These are phyloP conservation scores for Eucalyptus sp. DNA, from an alignment of 345 rosid genomes.

Conservation along the genomic window DNA sequence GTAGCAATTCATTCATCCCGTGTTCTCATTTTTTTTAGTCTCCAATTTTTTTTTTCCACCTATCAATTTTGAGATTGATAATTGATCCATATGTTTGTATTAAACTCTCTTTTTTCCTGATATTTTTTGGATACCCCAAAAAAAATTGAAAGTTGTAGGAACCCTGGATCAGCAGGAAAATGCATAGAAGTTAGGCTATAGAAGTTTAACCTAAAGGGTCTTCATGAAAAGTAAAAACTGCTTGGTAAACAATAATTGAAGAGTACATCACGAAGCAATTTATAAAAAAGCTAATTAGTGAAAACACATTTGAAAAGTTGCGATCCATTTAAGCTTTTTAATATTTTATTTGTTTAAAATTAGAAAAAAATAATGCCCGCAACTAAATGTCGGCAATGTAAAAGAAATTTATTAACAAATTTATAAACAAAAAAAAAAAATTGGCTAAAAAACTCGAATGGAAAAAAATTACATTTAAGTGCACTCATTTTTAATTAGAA, in stretches of 20 bases:
- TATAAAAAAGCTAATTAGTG: not conserved
- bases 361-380: not conserved
- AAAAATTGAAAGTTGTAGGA: not conserved
- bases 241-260: not conserved
- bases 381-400: not conserved
- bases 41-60: not conserved
- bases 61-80: not conserved
- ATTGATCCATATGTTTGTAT: not conserved
- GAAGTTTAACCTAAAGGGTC: not conserved
- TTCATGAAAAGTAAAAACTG: not conserved
- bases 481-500: not conserved
- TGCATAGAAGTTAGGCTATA: not conserved
- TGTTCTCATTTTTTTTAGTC: not conserved
- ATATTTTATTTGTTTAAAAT: too few relatives aligned
- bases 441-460: not conserved
- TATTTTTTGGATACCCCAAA: not conserved
- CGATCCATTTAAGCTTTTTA: not conserved
- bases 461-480: not conserved
- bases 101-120: not conserved
- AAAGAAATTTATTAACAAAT: too few relatives aligned
- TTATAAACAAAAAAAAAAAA: too few relatives aligned
- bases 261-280: not conserved
- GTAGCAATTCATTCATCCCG: conserved; percentile 45
- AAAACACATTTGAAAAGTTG: not conserved
- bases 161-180: not conserved